Base-by-base conservation (phyloP, 2,329 filamentous ascomycete species). In the Neonectria punicea region DNA sequence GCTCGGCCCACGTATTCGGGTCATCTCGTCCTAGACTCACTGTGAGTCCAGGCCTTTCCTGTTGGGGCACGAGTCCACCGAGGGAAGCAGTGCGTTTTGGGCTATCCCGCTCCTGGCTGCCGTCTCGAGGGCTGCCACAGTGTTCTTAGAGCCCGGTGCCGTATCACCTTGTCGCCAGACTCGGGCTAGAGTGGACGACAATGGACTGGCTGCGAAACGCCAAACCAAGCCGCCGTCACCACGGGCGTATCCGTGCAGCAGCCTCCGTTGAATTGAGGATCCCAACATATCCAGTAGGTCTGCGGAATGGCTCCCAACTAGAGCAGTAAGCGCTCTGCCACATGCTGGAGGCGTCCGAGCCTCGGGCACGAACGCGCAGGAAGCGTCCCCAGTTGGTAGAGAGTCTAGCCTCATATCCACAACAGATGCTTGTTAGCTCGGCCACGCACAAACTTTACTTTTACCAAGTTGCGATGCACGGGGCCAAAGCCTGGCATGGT, bases 401-500 rank as follows among this genome's bases (percentile, higher is more conserved):
- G 11, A 34, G 58, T 28, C 36, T 39, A 56, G 47, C 20, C 39
- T 53, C 50, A 36, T 54, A 39, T 30, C 56, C 61, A 36, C 41
- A 10, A 34, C 18, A 39, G 49, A 47, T n/a, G 47, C 57, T 34
- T 41, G 39, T 20, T 43, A 43, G 47, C 53, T 53, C 46, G 22
- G 41, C 25, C 13, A 16, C 14, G 56, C 13, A 49, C 53, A 49
- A 63, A 58, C 54, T 62, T 55, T 58, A 43, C n/a, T 58, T 14
- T 13, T 54, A 13, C 32, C n/a, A 41, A 36, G 14, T n/a, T 39
- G 36, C 6, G 14, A 34, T 51, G 46, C 44, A 50, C n/a, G 14
- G 43, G 22, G 36, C 14, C 7, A 46, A 54, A 20, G 18, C 8
- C 18, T 20, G 32, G 8, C n/a, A 14, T 13, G 18, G n/a, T 18